Percentiles rank a stretch among this genome's conserved stretches.
Conservation (phyloP, 2,329 filamentous ascomycete genomes). For the Exserohilum rostratum region DNA sequence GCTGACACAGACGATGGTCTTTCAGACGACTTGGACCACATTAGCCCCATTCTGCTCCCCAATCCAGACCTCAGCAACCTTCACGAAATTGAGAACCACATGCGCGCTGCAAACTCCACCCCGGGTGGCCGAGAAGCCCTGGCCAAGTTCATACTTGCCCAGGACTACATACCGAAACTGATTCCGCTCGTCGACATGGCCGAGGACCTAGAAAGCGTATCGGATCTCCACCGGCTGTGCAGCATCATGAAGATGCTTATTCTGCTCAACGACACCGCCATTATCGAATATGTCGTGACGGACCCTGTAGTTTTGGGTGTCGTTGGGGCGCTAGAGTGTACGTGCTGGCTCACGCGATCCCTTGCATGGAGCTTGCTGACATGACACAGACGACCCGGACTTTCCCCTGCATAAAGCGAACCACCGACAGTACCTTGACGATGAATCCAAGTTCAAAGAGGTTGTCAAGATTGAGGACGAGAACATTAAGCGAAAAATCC, state of each 20-base stretch:
- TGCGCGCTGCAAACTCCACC: slow-evolving; percentile 78
- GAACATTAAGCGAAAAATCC: slow-evolving; percentile 84
- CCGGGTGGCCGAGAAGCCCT: slow-evolving; percentile 81
- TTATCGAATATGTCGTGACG: slow-evolving; percentile 92
- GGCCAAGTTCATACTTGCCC: slow-evolving; percentile 81
- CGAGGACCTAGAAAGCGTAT: slow-evolving; percentile 86
- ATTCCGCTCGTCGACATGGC: slow-evolving; percentile 85
- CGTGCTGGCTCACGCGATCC: slow-evolving; percentile 25
- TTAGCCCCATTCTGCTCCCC: slow-evolving; percentile 75
- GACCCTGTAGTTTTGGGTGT: slow-evolving; percentile 90
- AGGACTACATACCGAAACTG: slow-evolving; percentile 86
- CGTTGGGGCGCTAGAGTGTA: slow-evolving; percentile 90
- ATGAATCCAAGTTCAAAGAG: slow-evolving; percentile 91
- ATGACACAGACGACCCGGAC: slow-evolving; percentile 77
- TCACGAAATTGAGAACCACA: slow-evolving; percentile 80
- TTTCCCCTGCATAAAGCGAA: slow-evolving; percentile 98
- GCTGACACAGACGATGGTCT: slow-evolving; percentile 73
- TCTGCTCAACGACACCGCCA: slow-evolving; percentile 88
- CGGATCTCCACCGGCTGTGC: slow-evolving; percentile 88
- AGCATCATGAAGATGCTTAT: slow-evolving; percentile 98
- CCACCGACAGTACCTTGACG: slow-evolving; percentile 88
- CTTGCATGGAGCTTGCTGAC: slow-evolving; percentile 37
- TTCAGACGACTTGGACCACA: slow-evolving; percentile 82
- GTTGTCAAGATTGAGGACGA: slow-evolving; percentile 90
- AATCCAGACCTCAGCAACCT: slow-evolving; percentile 81